Evolutionary conservation across 2,329 filamentous ascomycete species (phyloP), one percentile per base, ranked within the genome.

Genomic region (Ophiostoma montium): DNA sequence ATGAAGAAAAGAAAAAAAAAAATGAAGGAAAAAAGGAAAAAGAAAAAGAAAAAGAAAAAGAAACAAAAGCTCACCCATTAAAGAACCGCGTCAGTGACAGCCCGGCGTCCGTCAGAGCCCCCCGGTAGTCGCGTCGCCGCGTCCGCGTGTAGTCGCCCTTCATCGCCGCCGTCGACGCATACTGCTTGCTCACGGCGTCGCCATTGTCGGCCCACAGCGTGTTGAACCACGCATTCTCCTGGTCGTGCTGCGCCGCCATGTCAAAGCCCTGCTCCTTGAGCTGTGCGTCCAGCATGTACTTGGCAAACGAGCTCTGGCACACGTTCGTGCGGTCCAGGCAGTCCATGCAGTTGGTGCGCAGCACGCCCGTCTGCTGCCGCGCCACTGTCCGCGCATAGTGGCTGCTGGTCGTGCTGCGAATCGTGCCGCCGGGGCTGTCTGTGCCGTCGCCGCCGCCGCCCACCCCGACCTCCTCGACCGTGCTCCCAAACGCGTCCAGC

Each of bases 321-420:
- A 98, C 89, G 57, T 96, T 96, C 2, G 92, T 98, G 19, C 92
- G 79, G 62, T 98, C 92, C 10, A 98, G 70, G 58, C 92, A 98
- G 61, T 98, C 92, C 92, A 98, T 96, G 64, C 92, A 98, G 60
- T 98, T 98, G 2, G 88, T 95, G 50, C 92, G 76, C n/a, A 96
- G 63, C 7, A 94, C 77, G 1, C 89, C 89, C 23, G 68, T 71
- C 61, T 95, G 89, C 43, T 61, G 67, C 5, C 61, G 57, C 15
- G 65, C 57, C 13, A 75, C 51, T n/a, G n/a, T 51, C 2, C 50
- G 42, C 1, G 46, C n/a, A 16, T 30, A 64, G 60, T 30, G 21
- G 44, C 47, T 21, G 13, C 47, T 30, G 12, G 16, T 38, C 19
- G 30, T 44, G n/a, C 47, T 45, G 3, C n/a, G n/a, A 4, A 36